These are phyloP conservation scores for Ceratocystis papillata DNA, from an alignment of 2,329 filamentous ascomycete genomes.

Conservation along the genomic window DNA sequence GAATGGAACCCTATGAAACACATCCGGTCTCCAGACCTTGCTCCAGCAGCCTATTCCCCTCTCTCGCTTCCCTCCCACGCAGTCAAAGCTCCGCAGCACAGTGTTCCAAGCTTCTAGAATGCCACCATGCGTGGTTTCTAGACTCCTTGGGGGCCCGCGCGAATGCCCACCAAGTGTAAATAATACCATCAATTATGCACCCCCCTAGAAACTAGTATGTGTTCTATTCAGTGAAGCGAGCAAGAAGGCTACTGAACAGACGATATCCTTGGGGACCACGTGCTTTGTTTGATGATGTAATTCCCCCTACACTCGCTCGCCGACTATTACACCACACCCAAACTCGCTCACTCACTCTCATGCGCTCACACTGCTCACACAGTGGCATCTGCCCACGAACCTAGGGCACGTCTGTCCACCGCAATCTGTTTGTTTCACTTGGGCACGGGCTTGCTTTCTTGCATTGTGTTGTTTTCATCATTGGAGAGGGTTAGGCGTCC, in stretches of 20 bases:
- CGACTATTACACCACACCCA: not conserved
- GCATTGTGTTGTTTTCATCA: not conserved
- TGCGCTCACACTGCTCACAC: not conserved
- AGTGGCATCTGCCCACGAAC: not conserved
- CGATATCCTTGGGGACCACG: not conserved
- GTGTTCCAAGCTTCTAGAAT: not conserved
- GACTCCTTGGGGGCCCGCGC: no score
- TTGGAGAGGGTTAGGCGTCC: not conserved
- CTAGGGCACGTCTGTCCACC: not conserved
- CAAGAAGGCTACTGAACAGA: no score
- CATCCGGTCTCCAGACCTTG: not conserved
- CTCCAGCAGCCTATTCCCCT: not conserved
- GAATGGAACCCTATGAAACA: slow-evolving; percentile 12
- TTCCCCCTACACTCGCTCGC: not conserved
- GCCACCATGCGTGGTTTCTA: not conserved
- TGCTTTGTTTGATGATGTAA: not conserved
- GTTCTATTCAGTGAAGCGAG: no score
- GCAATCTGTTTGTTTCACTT: not conserved
- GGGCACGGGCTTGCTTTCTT: not conserved
- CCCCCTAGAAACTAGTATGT: no score
- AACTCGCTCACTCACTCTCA: no score
- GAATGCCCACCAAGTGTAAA: no score
- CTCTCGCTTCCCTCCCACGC: not conserved
- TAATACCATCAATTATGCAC: no score
- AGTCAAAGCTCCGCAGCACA: not conserved